These are phyloP conservation scores for Tetraselmis chui DNA, from an alignment of 139 green algal genomes.

Conservation along the genomic window DNA sequence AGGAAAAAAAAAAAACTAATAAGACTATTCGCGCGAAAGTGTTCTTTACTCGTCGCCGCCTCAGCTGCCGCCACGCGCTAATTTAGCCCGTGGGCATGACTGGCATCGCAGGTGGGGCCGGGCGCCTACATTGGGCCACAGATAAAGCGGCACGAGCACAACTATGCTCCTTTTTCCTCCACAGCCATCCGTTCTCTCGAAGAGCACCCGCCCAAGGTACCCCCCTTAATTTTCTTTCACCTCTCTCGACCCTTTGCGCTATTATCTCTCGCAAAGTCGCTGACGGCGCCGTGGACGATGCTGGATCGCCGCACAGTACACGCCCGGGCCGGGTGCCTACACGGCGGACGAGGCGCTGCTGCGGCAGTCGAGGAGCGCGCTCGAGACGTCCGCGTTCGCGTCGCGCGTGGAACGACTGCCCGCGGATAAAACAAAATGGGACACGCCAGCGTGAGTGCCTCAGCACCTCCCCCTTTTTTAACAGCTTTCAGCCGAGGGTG, in stretches of 20 bases:
- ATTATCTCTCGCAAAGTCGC: too few species aligned
- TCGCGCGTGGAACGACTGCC: neutral
- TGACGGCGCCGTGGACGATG: too few species aligned
- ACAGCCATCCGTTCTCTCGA: neutral
- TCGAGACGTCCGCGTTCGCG: neutral
- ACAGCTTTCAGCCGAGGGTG: too few species aligned
- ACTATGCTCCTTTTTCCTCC: neutral
- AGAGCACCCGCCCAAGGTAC: neutral
- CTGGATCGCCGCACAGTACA: too few species aligned
- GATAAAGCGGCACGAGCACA: neutral
- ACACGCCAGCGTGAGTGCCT: neutral
- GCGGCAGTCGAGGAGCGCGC: neutral
- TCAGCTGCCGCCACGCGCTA: too few species aligned
- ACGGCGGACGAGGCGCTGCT: neutral
- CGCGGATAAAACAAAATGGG: neutral
- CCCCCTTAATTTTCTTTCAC: too few species aligned
- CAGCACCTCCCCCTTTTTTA: neutral
- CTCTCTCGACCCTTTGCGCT: too few species aligned
- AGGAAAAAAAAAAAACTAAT: too few species aligned
- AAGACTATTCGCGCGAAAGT: too few species aligned
- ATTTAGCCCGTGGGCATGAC: too few species aligned
- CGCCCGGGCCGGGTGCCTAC: neutral
- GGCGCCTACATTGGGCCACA: neutral
- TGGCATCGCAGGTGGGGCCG: neutral
- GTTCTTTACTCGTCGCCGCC: too few species aligned